phyloP scores from a whole-genome alignment of 2,329 filamentous ascomycete genomes.

The Scopulariopsis brevicaulis region DNA sequence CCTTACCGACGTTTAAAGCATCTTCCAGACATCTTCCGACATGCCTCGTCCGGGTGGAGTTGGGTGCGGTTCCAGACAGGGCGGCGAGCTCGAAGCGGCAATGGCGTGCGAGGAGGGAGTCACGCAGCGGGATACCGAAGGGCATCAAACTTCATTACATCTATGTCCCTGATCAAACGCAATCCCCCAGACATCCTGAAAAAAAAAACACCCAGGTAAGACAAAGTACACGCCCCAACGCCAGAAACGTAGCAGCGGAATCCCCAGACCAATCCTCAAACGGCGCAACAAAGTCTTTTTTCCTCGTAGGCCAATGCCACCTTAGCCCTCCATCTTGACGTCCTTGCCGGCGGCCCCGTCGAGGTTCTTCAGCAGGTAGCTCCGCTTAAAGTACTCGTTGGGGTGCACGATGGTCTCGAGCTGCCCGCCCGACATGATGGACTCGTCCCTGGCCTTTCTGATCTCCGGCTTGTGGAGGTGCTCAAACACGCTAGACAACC shows the following conservation, averaged over 20 bases:
- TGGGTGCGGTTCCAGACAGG: no score
- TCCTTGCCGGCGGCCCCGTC: constrained; percentile 36
- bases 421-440: constrained; percentile 60
- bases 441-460: constrained; percentile 64
- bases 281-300: not conserved
- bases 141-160: not conserved
- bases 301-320: not conserved
- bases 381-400: constrained; percentile 96
- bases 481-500: constrained; percentile 63
- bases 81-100: no score
- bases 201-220: not conserved
- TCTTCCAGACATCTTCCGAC: not conserved
- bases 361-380: constrained; percentile 77
- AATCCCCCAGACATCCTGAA: not conserved
- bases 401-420: constrained; percentile 94
- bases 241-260: not conserved
- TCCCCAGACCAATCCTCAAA: not conserved
- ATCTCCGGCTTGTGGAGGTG: constrained; percentile 70
- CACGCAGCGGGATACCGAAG: no score
- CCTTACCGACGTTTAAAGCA: not conserved
- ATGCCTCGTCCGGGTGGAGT: no score
- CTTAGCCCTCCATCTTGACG: constrained; percentile 34
- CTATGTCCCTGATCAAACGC: not conserved
- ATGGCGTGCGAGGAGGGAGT: no score
- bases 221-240: not conserved